These are phyloP conservation scores for Aspergillus sp. DNA, from an alignment of 2,329 filamentous ascomycete genomes.

Conservation along the genomic window DNA sequence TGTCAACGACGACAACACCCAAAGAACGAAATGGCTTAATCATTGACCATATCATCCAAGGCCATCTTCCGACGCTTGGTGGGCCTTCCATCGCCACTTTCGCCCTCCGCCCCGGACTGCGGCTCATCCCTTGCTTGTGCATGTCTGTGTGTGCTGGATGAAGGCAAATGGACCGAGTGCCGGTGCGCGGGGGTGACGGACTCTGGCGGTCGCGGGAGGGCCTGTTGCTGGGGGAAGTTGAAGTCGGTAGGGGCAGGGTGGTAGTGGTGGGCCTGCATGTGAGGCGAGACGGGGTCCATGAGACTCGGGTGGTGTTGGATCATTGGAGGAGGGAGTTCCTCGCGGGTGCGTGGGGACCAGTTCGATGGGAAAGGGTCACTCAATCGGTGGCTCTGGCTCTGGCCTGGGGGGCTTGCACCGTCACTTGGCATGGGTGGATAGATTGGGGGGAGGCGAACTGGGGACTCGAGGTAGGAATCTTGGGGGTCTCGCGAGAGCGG, in stretches of 20 bases:
- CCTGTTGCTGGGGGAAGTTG: conserved; percentile 15
- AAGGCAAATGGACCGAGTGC: conserved; percentile 11
- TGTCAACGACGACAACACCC: too few relatives aligned
- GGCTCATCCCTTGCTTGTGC: conserved; percentile 9
- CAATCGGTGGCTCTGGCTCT: conserved; percentile 22
- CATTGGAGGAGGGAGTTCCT: conserved; percentile 18
- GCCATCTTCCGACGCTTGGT: conserved; percentile 35
- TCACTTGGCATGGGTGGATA: conserved; percentile 24
- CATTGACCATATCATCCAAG: conserved; percentile 36
- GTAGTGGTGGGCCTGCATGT: conserved; percentile 17
- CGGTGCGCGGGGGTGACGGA: conserved; percentile 13
- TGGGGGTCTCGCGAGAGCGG: conserved; percentile 19
- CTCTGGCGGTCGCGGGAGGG: conserved; percentile 16
- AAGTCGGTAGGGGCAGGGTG: conserved; percentile 8
- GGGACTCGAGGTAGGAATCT: conserved; percentile 25
- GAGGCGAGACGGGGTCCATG: conserved; percentile 21
- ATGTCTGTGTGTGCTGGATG: background rate
- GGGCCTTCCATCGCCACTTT: conserved; percentile 20
- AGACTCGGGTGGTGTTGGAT: conserved; percentile 14
- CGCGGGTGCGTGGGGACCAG: conserved; percentile 19
- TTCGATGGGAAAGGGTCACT: conserved; percentile 27
- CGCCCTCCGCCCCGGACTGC: conserved; percentile 11
- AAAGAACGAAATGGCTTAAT: conserved; percentile 10
- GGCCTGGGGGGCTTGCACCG: conserved; percentile 9
- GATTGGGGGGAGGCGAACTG: conserved; percentile 32